Base-by-base conservation (phyloP, 805 yeast species). In the Jamesozyma rosinii region DNA sequence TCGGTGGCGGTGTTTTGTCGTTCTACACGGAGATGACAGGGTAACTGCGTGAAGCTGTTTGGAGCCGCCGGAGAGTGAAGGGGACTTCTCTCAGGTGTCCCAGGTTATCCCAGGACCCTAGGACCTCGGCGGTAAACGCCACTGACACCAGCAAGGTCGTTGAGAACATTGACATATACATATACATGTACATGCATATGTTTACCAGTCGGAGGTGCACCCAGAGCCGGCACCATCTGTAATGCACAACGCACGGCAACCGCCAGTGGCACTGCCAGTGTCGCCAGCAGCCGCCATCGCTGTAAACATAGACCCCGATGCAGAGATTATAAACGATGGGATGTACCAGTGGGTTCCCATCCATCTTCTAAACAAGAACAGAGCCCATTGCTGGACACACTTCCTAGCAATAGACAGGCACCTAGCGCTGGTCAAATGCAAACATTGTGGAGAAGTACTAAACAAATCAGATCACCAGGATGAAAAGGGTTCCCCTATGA, bases 261-360 rank as follows among this genome's bases (percentile, higher is more conserved):
- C n/a, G n/a, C n/a, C n/a, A n/a, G n/a, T n/a, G n/a, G n/a, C n/a
- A n/a, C n/a, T n/a, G n/a, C n/a, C 33, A 30, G n/a, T 19, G n/a
- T 18, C 27, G 9, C 13, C 29, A 27, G 21, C 31, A 26, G 19
- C 8, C 22, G 17, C 15, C 9, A 31, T 10, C 6, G n/a, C 35
- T 14, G n/a, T 18, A n/a, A 24, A 24, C 11, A 35, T 35, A 11
- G 27, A 35, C 6, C n/a, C 37, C 4, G 9, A 19, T 8, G 13
- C 19, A 4, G 52, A 43, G 27, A 44, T 43, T 15, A 32, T 40
- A 5, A 27, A 24, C 21, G 49, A 44, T 19, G 43, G 43, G 10
- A 26, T n/a, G 2, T 13, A 44, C 15, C 24, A 27, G 30, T 52
- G 55, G 55, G 27, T 50, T 3, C 54, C 52, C 1, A 35, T 47